phyloP scores from a whole-genome alignment of 2,329 filamentous ascomycete genomes.

The Colletotrichum sp. region DNA sequence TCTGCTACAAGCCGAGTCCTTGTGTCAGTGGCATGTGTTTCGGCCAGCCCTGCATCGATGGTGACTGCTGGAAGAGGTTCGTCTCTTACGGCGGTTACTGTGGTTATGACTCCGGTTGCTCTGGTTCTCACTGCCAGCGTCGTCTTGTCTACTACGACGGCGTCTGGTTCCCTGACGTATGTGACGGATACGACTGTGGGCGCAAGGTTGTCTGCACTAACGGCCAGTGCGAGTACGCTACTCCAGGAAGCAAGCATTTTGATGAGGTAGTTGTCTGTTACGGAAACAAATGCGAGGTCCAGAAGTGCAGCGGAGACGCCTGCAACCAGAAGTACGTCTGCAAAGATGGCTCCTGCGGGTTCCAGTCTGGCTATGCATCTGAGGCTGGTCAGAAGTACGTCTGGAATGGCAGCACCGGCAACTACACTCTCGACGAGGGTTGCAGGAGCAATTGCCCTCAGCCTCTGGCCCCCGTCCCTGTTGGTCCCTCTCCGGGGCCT shows the following conservation, averaged over 20 bases:
- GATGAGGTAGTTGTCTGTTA: neutral
- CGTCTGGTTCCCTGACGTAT: neutral
- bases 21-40: neutral
- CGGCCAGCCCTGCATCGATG: conserved; percentile 19
- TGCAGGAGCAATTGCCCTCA: neutral
- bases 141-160: conserved; percentile 21
- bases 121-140: conserved; percentile 11
- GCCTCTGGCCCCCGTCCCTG: neutral
- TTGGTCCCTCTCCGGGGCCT: neutral
- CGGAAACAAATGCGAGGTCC: conserved; percentile 25
- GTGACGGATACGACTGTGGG: neutral
- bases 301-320: conserved; percentile 34
- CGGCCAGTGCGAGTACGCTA: neutral
- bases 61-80: conserved; percentile 28
- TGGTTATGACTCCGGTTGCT: conserved; percentile 31
- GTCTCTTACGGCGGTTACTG: conserved; percentile 39
- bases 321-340: conserved; percentile 29
- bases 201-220: neutral
- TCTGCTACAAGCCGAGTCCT: neutral
- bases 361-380: conserved; percentile 22
- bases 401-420: neutral
- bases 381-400: conserved; percentile 29
- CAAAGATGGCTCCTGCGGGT: conserved; percentile 26
- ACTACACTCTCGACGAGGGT: neutral
- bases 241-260: neutral